Evolutionary conservation across 768 basidiomycete species (phyloP), one percentile per base, ranked within the genome.

Genomic region (Xerocomus potaroensis): DNA sequence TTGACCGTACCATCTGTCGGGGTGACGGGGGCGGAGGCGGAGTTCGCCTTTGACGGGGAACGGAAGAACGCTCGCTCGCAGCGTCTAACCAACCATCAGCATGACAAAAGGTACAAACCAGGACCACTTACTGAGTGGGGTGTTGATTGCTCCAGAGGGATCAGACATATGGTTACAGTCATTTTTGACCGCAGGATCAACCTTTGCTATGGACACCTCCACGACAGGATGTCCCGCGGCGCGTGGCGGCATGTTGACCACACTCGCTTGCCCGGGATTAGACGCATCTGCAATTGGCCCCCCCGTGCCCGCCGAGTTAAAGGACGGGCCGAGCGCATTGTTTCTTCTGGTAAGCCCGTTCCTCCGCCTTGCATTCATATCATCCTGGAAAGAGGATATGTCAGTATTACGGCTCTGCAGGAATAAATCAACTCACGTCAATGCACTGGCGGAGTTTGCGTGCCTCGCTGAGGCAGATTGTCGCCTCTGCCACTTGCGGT

Each of bases 61-160:
- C n/a, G n/a, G n/a, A n/a, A n/a, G n/a, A n/a, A n/a, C n/a, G n/a
- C n/a, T 49, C 26, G 5, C 32, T 44, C 7, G 37, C 23, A 2
- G n/a, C 16, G 1, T n/a, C 54, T 57, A 23, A 41, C 14, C 11
- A 24, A 15, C 19, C 1, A 35, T 60, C 14, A 18, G 42, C 7
- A 41, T 18, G 5, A 14, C 4, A 22, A 22, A 33, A 15, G 23
- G 44, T n/a, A 4, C 4, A 26, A 30, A 22, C 16, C 3, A 24
- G 14, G 8, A 18, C 10, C 14, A n/a, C 54, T 24, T 30, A 50
- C 58, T 29, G 8, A 33, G 40, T 24, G 37, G 50, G 3, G 45
- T 34, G 12, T 14, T 45, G 16, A 44, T 45, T 8, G 40, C 31
- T 10, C 44, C 47, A 18, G 21, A 23, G 15, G 41, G 27, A 2